These are phyloP conservation scores for Pseudozyma sp. DNA, from an alignment of 1,284 basidiomycete species.

Conservation along the genomic window DNA sequence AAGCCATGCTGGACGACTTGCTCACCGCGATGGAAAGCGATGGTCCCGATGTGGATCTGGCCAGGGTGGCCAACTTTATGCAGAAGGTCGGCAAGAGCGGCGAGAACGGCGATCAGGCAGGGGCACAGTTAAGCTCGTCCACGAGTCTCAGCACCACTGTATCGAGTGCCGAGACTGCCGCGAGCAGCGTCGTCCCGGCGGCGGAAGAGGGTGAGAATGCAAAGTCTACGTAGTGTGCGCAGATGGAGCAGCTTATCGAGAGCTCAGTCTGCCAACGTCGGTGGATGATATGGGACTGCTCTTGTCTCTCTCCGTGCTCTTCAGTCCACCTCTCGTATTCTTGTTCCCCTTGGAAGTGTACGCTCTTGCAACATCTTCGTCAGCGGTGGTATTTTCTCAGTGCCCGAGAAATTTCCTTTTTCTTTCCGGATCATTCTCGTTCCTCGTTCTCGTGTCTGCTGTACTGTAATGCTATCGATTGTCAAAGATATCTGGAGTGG, in stretches of 20 bases:
- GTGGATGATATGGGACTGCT: neutral
- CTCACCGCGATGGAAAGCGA: slow-evolving; percentile 90
- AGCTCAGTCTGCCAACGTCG: neutral
- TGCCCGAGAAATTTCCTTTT: neutral
- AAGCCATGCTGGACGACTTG: slow-evolving; percentile 89
- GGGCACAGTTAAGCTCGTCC: slow-evolving; percentile 7
- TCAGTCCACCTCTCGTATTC: too few species aligned
- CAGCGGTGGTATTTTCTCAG: too few species aligned
- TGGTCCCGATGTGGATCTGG: slow-evolving; percentile 81
- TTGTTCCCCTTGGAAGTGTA: too few species aligned
- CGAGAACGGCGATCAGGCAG: slow-evolving; percentile 1
- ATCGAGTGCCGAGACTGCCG: slow-evolving; percentile 10
- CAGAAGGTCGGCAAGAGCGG: slow-evolving; percentile 67
- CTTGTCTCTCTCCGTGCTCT: neutral
- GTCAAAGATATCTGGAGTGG: neutral
- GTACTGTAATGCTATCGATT: neutral
- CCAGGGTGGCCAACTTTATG: slow-evolving; percentile 88
- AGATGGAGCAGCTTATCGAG: neutral
- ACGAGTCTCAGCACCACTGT: slow-evolving; percentile 12
- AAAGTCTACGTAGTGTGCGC: neutral
- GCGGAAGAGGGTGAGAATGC: neutral
- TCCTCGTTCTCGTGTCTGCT: neutral
- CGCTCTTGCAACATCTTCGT: too few species aligned
- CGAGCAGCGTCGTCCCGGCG: slow-evolving; percentile 11
- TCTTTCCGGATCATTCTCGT: neutral